phyloP scores from a whole-genome alignment of 2,329 filamentous ascomycete genomes.

The Aspergillus chevalieri region DNA sequence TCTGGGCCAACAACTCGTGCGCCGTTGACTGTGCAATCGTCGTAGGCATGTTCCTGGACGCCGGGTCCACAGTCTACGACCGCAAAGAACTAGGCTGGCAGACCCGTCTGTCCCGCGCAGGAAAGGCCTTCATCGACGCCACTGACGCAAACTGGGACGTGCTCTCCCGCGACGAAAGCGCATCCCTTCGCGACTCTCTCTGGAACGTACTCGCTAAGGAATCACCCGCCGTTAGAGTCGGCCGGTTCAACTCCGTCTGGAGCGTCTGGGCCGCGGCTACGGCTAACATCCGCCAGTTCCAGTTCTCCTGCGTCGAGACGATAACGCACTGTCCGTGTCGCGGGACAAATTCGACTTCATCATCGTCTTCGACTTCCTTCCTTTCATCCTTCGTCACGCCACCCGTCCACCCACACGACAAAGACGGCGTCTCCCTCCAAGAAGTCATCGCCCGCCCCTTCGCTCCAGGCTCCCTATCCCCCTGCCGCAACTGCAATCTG shows the following conservation, averaged over 20 bases:
- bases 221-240: slow-evolving; percentile 6
- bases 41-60: slow-evolving; percentile 30
- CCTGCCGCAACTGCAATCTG: slow-evolving; percentile 9
- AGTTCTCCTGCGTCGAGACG: slow-evolving; percentile 11
- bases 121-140: slow-evolving; percentile 22
- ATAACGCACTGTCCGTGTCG: slow-evolving; percentile 6
- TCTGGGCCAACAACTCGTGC: slow-evolving; percentile 17
- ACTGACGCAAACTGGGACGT: slow-evolving; percentile 26
- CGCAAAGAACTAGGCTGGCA: slow-evolving; percentile 11
- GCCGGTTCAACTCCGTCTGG: slow-evolving; percentile 8
- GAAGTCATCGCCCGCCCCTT: slow-evolving; percentile 17
- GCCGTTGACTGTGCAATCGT: slow-evolving; percentile 29
- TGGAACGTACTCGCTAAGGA: slow-evolving; percentile 7
- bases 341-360: no score
- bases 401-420: slow-evolving; percentile 6
- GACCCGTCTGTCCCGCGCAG: slow-evolving; percentile 8
- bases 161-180: slow-evolving; percentile 6
- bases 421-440: slow-evolving; percentile 13
- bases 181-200: slow-evolving; percentile 15
- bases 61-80: slow-evolving; percentile 30
- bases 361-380: neutral
- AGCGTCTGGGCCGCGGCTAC: slow-evolving; percentile 20
- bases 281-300: slow-evolving; percentile 24
- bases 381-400: slow-evolving; percentile 9
- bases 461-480: neutral